Base-by-base conservation (phyloP, 208 protist species). In the Acanthamoeba healyi region DNA sequence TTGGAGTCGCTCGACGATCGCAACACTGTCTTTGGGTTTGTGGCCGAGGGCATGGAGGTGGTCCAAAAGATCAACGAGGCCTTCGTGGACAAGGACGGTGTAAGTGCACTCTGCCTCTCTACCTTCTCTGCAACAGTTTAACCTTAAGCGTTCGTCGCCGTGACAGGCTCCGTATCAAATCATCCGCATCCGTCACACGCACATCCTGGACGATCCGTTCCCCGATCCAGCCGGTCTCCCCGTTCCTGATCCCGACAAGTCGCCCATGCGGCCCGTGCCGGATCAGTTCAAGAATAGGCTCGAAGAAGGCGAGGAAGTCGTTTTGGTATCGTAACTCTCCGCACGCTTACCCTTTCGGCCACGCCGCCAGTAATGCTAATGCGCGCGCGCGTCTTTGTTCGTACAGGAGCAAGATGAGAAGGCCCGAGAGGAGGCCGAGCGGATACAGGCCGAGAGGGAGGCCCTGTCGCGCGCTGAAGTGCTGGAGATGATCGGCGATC, bases 401-500 rank as follows among this genome's bases (percentile, higher is more conserved):
- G 24, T 86, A 42, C 26, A 67, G 63, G 67, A 49, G 49, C 32
- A 49, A 77, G 87, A 93, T 42, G 87, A 77, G 12, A 77, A 44
- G 36, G 87, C 51, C 87, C 54, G 46, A 26, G 67, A 93, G 15
- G 67, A 93, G 40, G 46, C 40, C 4, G 46, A 58, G 0, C 29
- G 87, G 17, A 38, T 93, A 19, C 58, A 93, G 29, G 67, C 38
- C 29, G 67, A 67, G 34, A 86, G 44, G 70, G 67, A 98, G 63
- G 97, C 97, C 7, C 86, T 91, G 58, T 95, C 94, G 6, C 95
- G 96, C 65, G 97, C 97, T 4, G 95, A 99, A 56, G 98, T 99
- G 94, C 96, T 99, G 24, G 98, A 99, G 61, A 98, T 99, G 90
- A 94, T 96, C n/a, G 98, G 99, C 58, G 99, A 99, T 54, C 94